These are phyloP conservation scores for Penicillium sp. DNA, from an alignment of 2,329 filamentous ascomycete genomes.

Conservation along the genomic window DNA sequence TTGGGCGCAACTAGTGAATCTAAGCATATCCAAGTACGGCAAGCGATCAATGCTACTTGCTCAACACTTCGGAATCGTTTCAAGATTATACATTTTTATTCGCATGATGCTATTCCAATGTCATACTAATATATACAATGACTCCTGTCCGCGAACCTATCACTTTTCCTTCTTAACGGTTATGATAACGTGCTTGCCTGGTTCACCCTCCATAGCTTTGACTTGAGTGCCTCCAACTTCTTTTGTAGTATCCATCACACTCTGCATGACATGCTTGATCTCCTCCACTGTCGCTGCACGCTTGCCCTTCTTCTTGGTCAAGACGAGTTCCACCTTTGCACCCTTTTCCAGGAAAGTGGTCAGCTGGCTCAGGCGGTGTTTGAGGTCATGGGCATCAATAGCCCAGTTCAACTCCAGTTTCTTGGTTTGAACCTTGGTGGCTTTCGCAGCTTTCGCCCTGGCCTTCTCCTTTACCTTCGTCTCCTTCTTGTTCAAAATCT, in stretches of 20 bases:
- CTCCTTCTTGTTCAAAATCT: constrained; percentile 56
- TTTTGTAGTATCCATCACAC: constrained; percentile 47
- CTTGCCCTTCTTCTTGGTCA: constrained; percentile 66
- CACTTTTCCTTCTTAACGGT: constrained; percentile 34
- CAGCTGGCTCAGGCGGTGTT: constrained; percentile 67
- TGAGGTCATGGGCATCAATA: constrained; percentile 72
- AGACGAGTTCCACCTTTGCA: constrained; percentile 68
- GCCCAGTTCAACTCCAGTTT: constrained; percentile 89
- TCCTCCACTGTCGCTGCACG: constrained; percentile 61
- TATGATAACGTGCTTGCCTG: constrained; percentile 39
- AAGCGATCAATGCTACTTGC: not conserved
- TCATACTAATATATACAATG: not conserved
- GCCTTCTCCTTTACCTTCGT: constrained; percentile 17
- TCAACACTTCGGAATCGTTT: not conserved
- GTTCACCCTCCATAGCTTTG: constrained; percentile 43
- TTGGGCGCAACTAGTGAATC: not conserved
- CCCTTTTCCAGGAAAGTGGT: constrained; percentile 70
- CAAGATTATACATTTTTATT: not conserved
- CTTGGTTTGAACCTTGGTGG: constrained; percentile 55
- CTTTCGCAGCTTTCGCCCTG: constrained; percentile 38
- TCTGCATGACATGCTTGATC: constrained; percentile 56
- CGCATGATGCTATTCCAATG: not conserved
- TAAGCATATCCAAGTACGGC: not conserved
- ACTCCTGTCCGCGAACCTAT: not conserved
- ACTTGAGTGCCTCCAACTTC: constrained; percentile 43